These are phyloP conservation scores for Clavulina sp. DNA, from an alignment of 768 basidiomycete genomes.

Conservation along the genomic window DNA sequence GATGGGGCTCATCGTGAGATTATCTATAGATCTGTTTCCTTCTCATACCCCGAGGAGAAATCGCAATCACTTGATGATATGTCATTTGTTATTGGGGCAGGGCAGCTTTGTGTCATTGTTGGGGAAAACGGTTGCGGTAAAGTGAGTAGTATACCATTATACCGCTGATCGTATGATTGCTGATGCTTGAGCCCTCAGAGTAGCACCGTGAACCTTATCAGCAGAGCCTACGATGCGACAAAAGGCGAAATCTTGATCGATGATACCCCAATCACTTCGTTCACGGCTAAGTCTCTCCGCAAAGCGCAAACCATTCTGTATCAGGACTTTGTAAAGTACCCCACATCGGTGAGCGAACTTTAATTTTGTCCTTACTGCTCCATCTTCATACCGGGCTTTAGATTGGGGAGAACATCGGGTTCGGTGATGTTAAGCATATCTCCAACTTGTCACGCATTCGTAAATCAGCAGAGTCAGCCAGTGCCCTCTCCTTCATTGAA, in stretches of 20 bases:
- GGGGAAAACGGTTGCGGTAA: constrained; percentile 35
- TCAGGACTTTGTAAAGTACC: constrained; percentile 25
- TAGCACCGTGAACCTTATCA: constrained; percentile 21
- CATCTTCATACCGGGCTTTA: not conserved
- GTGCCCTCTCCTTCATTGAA: constrained; percentile 10
- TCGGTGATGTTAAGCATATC: constrained; percentile 18
- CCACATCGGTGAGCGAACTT: constrained; percentile 16
- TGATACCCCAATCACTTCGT: constrained; percentile 20
- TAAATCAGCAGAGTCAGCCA: constrained; percentile 7
- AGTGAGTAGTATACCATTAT: not conserved
- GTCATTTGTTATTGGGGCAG: constrained; percentile 25
- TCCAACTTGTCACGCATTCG: constrained; percentile 6
- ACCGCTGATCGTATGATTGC: not conserved
- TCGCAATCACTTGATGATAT: constrained; percentile 13
- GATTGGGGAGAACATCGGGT: constrained; percentile 22
- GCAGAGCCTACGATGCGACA: constrained; percentile 14
- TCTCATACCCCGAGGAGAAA: constrained; percentile 27
- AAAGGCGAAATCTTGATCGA: constrained; percentile 24
- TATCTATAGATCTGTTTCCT: constrained; percentile 28
- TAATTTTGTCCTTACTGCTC: not conserved
- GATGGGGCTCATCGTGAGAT: too few relatives aligned
- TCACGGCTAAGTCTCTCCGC: constrained; percentile 20
- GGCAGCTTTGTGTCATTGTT: constrained; percentile 37
- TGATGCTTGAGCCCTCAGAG: too few relatives aligned
- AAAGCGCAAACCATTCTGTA: constrained; percentile 25